Conservation (phyloP, 345 rosid genomes). For the Dovyalis caffra region DNA sequence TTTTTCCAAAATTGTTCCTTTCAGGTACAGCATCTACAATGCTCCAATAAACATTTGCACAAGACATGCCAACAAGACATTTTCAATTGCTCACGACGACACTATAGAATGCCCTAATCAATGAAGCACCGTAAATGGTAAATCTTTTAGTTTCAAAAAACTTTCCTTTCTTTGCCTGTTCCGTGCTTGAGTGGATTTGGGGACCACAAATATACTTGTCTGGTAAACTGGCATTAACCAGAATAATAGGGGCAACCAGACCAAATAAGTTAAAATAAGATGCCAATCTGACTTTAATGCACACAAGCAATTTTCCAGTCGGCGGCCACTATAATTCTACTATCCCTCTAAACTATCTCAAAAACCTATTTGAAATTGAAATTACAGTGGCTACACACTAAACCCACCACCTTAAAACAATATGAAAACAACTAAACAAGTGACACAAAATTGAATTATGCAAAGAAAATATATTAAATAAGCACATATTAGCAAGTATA, state of each 20-base stretch:
- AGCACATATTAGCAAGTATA: background rate
- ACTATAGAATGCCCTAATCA: background rate
- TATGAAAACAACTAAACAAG: background rate
- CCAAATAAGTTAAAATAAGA: background rate
- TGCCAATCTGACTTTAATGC: background rate
- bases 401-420: background rate
- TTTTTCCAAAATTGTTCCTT: background rate
- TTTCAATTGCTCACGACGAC: background rate
- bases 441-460: constrained; percentile 3
- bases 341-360: background rate
- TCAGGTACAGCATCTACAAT: background rate
- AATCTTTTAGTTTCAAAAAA: background rate
- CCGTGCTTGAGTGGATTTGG: background rate
- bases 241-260: background rate
- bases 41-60: background rate
- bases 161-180: background rate
- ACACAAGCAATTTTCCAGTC: background rate
- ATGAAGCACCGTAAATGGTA: background rate
- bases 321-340: background rate
- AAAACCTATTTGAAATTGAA: background rate
- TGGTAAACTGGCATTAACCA: background rate
- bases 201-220: background rate
- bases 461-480: background rate
- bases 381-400: background rate
- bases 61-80: too few relatives aligned